Base-by-base conservation (phyloP, 352 stramenopile genomes). In the Phytophthora meadii region DNA sequence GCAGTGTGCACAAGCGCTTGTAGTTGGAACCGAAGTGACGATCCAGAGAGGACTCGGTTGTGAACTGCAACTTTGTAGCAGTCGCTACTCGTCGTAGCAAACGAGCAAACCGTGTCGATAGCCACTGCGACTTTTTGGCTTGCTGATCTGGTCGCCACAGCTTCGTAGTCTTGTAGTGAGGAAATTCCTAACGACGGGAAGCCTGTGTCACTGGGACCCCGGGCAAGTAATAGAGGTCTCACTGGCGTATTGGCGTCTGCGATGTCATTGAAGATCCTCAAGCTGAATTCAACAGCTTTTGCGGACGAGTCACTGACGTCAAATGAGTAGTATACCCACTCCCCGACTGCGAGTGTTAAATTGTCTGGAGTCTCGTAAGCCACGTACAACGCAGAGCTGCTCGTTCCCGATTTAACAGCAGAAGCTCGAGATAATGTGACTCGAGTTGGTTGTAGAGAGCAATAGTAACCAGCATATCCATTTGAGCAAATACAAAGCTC, bases 41-140 rank as follows among this genome's bases (percentile, higher is more conserved):
- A 65, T 28, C 76, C 82, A 1, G 85, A 85, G 14, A 86, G 79
- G 17, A 76, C 58, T 30, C 82, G 84, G 56, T 93, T 92, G 72
- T 88, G 73, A 2, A 91, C 42, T 0, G 83, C 79, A 9, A 93
- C 61, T 54, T 93, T 93, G 75, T 81, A 93, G 74, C 85, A 92
- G 32, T 88, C 70, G 5, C 66, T 77, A 1, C 67, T 59, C 1
- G 58, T 76, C 4, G 41, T 25, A 10, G 61, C 57, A 27, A 68
- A 80, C 3, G 80, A 76, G 54, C 83, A 93, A 4, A 66, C 48
- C 0, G 68, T 78, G 10, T 76, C 69, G 1, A 93, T 73, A 10
- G 61, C 63, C 11, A 93, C 34, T 3, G 74, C 53, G 5, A 93
- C 77, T 5, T 54, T 40, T 45, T 93, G 84, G 1, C 41, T 46